Percentiles rank a stretch among this genome's conserved stretches.
phyloP scores from a whole-genome alignment of 768 basidiomycete genomes.

The Lyophyllum decastes region DNA sequence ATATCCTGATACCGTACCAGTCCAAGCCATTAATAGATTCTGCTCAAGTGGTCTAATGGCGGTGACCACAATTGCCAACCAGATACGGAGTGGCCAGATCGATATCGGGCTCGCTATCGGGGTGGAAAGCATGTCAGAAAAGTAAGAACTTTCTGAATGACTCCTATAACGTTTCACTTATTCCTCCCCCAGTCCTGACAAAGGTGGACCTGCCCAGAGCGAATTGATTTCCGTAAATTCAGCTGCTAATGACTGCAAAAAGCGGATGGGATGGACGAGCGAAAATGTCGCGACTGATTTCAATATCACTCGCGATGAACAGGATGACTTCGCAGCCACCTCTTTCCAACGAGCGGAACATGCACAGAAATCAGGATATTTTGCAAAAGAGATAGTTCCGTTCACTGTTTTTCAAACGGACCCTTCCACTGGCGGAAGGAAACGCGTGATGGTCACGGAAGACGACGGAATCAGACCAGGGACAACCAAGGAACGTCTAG shows the following conservation, averaged over 20 bases:
- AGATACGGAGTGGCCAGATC: constrained; percentile 76
- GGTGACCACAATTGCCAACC: constrained; percentile 72
- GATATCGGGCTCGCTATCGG: constrained; percentile 80
- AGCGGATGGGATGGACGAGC: constrained; percentile 89
- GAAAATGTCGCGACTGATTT: constrained; percentile 84
- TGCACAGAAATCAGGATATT: constrained; percentile 68
- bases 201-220: constrained; percentile 59
- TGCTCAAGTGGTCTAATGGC: constrained; percentile 90
- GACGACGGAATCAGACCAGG: constrained; percentile 82
- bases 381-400: constrained; percentile 72
- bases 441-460: constrained; percentile 54
- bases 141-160: constrained; percentile 39
- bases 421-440: constrained; percentile 51
- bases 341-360: constrained; percentile 81
- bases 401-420: constrained; percentile 68
- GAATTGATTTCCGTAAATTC: constrained; percentile 59
- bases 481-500: constrained; percentile 65
- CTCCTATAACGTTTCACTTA: not conserved
- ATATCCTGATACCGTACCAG: constrained; percentile 73
- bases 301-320: constrained; percentile 68
- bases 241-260: constrained; percentile 58
- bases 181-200: constrained; percentile 53
- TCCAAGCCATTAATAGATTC: constrained; percentile 77
- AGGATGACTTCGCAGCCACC: constrained; percentile 72
- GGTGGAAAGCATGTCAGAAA: constrained; percentile 85